Conservation (phyloP, 805 yeast genomes). For the Wickerhamiella australiensis region DNA sequence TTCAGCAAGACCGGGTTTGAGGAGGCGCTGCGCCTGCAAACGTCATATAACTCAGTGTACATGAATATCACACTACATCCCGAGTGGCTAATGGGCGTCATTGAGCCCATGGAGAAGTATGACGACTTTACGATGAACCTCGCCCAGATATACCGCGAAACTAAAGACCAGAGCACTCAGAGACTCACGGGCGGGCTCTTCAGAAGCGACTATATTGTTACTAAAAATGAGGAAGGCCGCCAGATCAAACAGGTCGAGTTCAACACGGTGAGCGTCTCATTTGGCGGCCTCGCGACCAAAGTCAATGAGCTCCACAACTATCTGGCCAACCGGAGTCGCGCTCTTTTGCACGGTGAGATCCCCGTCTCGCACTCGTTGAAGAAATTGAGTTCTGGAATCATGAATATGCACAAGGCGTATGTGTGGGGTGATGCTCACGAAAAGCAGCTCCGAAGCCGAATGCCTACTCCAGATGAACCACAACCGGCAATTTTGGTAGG, state of each 20-base stretch:
- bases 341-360: slow-evolving; percentile 32
- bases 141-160: slow-evolving; percentile 41
- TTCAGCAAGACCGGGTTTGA: slow-evolving; percentile 58
- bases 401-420: slow-evolving; percentile 51
- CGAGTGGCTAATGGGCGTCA: slow-evolving; percentile 50
- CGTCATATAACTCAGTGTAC: slow-evolving; percentile 60
- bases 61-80: slow-evolving; percentile 47
- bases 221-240: slow-evolving; percentile 31
- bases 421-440: slow-evolving; percentile 15
- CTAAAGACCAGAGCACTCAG: slow-evolving; percentile 32
- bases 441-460: slow-evolving; percentile 1
- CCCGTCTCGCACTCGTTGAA: slow-evolving; percentile 58
- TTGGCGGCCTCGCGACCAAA: slow-evolving; percentile 77
- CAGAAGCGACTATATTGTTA: slow-evolving; percentile 79
- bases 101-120: slow-evolving; percentile 34
- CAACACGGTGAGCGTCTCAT: slow-evolving; percentile 90
- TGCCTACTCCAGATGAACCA: neutral
- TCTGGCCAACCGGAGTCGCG: slow-evolving; percentile 33
- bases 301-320: slow-evolving; percentile 66
- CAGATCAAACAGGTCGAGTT: slow-evolving; percentile 87
- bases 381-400: slow-evolving; percentile 56
- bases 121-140: slow-evolving; percentile 82
- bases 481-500: neutral
- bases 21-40: slow-evolving; percentile 55
- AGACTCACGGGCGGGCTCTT: slow-evolving; percentile 69